Percentiles rank a stretch among this genome's conserved stretches.
phyloP scores from a whole-genome alignment of 2,329 filamentous ascomycete genomes.

The Trichoderma brevicompactum region DNA sequence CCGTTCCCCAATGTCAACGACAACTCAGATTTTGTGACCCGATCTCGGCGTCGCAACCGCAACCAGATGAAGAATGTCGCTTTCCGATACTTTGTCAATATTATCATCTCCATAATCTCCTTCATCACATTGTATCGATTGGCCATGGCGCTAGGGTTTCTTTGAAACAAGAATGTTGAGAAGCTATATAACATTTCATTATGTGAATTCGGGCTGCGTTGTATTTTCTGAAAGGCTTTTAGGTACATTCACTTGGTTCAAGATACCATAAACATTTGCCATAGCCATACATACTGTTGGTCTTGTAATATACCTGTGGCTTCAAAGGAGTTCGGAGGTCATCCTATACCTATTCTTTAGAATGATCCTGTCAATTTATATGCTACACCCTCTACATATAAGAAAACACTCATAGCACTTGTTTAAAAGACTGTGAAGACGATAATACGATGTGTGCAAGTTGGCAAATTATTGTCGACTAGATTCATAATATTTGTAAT shows the following conservation, averaged over 20 bases:
- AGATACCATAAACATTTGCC: neutral
- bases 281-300: neutral
- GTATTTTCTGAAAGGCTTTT: neutral
- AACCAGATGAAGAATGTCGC: conserved; percentile 44
- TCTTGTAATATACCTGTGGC: neutral
- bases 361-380: no score
- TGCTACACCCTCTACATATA: no score
- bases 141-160: neutral
- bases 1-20: conserved; percentile 40
- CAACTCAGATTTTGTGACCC: conserved; percentile 43
- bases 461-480: no score
- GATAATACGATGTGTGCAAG: no score
- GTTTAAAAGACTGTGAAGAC: no score
- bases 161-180: neutral
- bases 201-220: neutral
- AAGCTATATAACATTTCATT: no score
- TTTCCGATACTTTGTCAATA: conserved; percentile 35
- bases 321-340: neutral
- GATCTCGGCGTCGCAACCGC: conserved; percentile 41
- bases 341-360: no score
- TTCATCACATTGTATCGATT: neutral
- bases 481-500: no score
- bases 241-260: neutral
- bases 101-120: conserved; percentile 29
- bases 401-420: no score